These are phyloP conservation scores for Arctium minus DNA, from an alignment of 129 eudicot genomes.

Conservation along the genomic window DNA sequence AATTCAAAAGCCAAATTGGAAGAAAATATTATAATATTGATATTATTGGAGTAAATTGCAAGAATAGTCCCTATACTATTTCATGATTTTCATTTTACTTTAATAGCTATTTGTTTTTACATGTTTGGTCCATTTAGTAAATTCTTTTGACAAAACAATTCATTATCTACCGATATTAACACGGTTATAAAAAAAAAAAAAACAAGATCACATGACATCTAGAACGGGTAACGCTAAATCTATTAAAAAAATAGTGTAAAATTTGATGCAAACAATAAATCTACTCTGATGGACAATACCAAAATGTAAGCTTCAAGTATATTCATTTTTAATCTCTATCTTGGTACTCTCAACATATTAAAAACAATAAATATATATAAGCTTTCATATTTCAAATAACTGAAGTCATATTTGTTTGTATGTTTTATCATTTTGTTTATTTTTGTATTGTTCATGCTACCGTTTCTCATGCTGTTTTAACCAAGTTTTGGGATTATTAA, in stretches of 20 bases:
- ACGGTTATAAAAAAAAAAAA: neutral
- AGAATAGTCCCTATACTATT: conserved; percentile 6
- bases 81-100: neutral
- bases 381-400: neutral
- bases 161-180: neutral
- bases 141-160: neutral
- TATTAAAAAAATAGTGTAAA: neutral
- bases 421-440: neutral
- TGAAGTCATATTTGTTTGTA: neutral
- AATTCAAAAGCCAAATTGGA: conserved; percentile 6
- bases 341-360: neutral
- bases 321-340: too few relatives aligned
- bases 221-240: neutral
- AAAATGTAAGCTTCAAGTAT: too few relatives aligned
- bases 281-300: too few relatives aligned
- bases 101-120: neutral
- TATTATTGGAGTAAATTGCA: neutral
- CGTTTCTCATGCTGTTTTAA: neutral
- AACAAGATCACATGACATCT: neutral
- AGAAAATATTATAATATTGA: neutral
- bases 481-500: neutral
- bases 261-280: neutral
- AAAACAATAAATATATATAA: neutral
- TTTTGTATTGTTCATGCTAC: neutral
- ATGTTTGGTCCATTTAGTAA: neutral